Base-by-base conservation (phyloP, 257 asterid species). In the Ehretia macrophylla region DNA sequence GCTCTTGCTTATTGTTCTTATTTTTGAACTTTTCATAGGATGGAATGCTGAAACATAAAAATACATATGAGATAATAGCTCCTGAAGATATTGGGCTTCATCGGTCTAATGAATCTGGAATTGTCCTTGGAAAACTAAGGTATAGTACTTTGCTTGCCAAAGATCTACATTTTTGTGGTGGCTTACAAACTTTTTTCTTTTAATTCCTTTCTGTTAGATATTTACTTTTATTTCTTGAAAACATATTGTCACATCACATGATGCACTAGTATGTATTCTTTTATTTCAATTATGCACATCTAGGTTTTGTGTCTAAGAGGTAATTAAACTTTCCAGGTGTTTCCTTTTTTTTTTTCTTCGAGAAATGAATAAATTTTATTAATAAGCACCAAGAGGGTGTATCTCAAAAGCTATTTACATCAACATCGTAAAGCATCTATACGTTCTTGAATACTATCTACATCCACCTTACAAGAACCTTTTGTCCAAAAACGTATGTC, bases 101-200 rank as follows among this genome's bases (percentile, higher is more conserved):
- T 32, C 95, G 97, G 40, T 77, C 85, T 57, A 88, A 71, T 68
- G 95, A 92, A 71, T 92, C 96, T 67, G 99, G 99, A 53, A 88
- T 92, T 68, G 94, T 86, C 68, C 99, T 92, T 1, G 99, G 99
- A 55, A 92, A 92, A 83, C 95, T 92, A 63, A 88, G 99, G 99
- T 88, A 71, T 64, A 74, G 46, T 60, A 58, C 59, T 59, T 50
- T 62, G 16, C 32, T 53, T 22, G 23, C 17, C 51, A 19, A 32
- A 55, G 1, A 47, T 14, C 20, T 47, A 49, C 4, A 27, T 27
- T 27, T 27, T 49, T 17, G 11, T 49, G n/a, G 54, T 17, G 21
- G 21, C 54, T 9, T 17, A 13, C 11, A 49, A 17, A 19, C 20
- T 5, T n/a, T 9, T 18, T 13, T 46, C 10, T 17, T 5, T 17